Evolutionary conservation across 2,329 filamentous ascomycete genomes (phyloP).

Genomic region (Apiospora rasikravindrae): DNA sequence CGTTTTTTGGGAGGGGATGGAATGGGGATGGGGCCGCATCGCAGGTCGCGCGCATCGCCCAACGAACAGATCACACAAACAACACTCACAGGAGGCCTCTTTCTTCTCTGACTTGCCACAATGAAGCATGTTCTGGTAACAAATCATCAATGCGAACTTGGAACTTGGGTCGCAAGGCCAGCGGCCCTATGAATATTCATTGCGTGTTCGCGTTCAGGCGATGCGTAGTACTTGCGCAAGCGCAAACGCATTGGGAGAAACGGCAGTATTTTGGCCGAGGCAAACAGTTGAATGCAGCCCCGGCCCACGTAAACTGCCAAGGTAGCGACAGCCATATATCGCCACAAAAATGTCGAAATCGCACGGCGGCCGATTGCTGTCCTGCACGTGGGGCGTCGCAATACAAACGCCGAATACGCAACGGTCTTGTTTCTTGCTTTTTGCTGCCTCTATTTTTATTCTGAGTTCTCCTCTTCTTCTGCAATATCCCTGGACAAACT

Average conservation of each 20-base stretch:
- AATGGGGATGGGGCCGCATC: constrained; percentile 14
- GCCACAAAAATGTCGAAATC: constrained; percentile 7
- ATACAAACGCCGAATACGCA: not conserved
- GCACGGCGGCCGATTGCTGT: not conserved
- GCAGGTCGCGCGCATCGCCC: constrained; percentile 15
- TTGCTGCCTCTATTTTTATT: not conserved
- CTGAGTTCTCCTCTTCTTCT: not conserved
- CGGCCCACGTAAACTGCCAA: constrained; percentile 8
- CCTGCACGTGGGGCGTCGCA: not conserved
- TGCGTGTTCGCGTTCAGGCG: constrained; percentile 8
- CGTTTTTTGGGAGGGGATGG: not conserved
- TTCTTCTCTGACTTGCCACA: not conserved
- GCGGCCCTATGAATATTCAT: not conserved
- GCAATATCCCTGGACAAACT: not conserved
- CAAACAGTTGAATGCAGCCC: not conserved
- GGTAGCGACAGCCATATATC: not conserved
- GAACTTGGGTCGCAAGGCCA: not conserved
- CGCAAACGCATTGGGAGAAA: not conserved
- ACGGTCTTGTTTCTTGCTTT: constrained; percentile 13
- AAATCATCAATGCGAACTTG: not conserved
- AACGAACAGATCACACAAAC: not conserved
- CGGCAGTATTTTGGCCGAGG: constrained; percentile 3
- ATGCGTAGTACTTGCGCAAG: constrained; percentile 2
- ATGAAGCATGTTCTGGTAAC: not conserved
- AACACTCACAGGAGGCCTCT: not conserved